These are phyloP conservation scores for Quercus suber DNA, from an alignment of 306 rosid genomes.

Conservation along the genomic window DNA sequence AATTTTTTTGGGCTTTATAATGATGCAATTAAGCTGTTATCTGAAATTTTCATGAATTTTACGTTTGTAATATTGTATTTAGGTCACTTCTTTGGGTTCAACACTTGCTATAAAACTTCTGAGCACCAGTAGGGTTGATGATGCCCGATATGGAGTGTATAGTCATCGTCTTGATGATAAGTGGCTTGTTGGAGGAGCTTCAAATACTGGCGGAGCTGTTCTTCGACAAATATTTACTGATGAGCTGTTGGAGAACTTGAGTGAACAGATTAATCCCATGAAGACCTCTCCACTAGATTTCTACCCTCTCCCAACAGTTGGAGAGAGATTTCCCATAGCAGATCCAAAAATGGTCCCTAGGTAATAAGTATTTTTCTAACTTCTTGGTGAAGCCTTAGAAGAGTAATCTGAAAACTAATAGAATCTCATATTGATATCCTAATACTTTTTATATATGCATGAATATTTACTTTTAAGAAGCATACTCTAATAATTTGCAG, in stretches of 20 bases:
- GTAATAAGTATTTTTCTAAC: constrained; percentile 33
- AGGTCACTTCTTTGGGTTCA: constrained; percentile 97
- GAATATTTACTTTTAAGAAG: background rate
- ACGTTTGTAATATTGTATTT: background rate
- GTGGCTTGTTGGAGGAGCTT: constrained; percentile 99
- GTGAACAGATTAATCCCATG: constrained; percentile 69
- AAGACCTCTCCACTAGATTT: constrained; percentile 63
- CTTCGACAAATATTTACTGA: constrained; percentile 80
- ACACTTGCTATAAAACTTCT: constrained; percentile 87
- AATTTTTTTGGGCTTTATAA: background rate
- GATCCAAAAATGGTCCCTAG: constrained; percentile 79
- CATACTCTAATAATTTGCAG: background rate
- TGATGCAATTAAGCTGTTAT: constrained; percentile 1
- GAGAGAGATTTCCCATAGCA: constrained; percentile 87
- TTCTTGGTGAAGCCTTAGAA: constrained; percentile 2
- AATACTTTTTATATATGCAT: background rate
- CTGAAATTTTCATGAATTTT: background rate
- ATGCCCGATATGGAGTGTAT: constrained; percentile 89
- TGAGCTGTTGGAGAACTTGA: constrained; percentile 60
- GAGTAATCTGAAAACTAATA: background rate
- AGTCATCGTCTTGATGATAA: constrained; percentile 97
- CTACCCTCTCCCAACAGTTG: constrained; percentile 73
- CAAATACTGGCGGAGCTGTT: constrained; percentile 91
- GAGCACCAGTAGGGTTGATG: constrained; percentile 80
- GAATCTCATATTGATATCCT: background rate